phyloP scores from a whole-genome alignment of 805 yeast species.

The Komagataella mondaviorum region DNA sequence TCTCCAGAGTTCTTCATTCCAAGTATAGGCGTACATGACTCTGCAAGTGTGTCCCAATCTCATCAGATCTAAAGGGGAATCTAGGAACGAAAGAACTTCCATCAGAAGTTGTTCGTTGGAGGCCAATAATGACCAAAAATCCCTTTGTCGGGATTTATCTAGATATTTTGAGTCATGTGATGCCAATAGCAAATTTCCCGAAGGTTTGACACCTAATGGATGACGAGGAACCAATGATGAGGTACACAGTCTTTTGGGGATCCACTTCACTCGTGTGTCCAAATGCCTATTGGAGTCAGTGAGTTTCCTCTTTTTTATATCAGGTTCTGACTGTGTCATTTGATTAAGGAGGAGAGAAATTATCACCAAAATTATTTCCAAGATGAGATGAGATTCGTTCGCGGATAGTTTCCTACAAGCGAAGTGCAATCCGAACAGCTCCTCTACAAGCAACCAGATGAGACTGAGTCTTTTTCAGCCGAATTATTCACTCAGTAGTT shows the following conservation, averaged over 20 bases:
- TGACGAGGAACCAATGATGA: slow-evolving; percentile 25
- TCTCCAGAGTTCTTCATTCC: slow-evolving; percentile 78
- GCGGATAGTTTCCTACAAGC: background rate
- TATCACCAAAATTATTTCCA: background rate
- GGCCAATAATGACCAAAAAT: slow-evolving; percentile 7
- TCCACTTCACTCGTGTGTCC: background rate
- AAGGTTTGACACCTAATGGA: slow-evolving; percentile 63
- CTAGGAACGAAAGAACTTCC: slow-evolving; percentile 34
- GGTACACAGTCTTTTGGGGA: background rate
- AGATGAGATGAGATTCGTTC: background rate
- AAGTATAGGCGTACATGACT: slow-evolving; percentile 55
- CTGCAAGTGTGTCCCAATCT: slow-evolving; percentile 47
- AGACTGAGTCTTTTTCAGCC: too few species aligned
- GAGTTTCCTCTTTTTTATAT: background rate
- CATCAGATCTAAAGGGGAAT: slow-evolving; percentile 31
- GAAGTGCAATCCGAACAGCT: too few species aligned
- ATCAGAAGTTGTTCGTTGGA: slow-evolving; percentile 45
- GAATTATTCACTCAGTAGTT: too few species aligned
- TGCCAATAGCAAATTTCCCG: slow-evolving; percentile 47
- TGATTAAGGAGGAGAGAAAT: background rate
- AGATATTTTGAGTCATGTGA: slow-evolving; percentile 6
- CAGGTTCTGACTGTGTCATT: background rate
- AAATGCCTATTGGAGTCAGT: background rate
- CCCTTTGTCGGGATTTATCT: slow-evolving; percentile 5
- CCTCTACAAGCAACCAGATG: too few species aligned